Evolutionary conservation across 768 basidiomycete species (phyloP).

Genomic region (Tephrocybe rancida): DNA sequence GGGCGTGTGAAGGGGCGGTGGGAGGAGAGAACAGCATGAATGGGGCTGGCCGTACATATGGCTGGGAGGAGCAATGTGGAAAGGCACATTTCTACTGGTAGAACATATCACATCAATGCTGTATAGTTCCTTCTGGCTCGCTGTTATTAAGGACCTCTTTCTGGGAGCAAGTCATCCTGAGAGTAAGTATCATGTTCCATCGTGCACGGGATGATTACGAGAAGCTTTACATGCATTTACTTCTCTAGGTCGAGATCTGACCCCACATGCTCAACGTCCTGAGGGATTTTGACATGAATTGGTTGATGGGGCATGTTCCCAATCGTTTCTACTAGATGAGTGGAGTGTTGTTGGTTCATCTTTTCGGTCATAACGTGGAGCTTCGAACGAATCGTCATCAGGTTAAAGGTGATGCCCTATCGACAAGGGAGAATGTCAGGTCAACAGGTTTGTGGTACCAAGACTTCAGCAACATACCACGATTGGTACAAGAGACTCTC

Average conservation of each 20-base stretch:
- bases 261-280: slow-evolving; percentile 10
- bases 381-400: slow-evolving; percentile 10
- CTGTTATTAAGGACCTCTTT: too few relatives aligned
- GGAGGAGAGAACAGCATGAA: too few relatives aligned
- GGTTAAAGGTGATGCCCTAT: slow-evolving; percentile 13
- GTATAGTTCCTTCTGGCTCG: too few relatives aligned
- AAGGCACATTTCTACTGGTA: not conserved
- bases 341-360: not conserved
- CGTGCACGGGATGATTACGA: too few relatives aligned
- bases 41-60: not conserved
- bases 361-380: not conserved
- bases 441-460: not conserved
- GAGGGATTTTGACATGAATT: slow-evolving; percentile 9
- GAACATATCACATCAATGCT: too few relatives aligned
- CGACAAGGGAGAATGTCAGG: not conserved
- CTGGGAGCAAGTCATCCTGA: too few relatives aligned
- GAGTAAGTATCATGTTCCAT: too few relatives aligned
- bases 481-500: slow-evolving; percentile 9
- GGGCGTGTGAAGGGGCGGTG: too few relatives aligned
- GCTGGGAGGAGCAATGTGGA: not conserved
- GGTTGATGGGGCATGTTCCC: slow-evolving; percentile 6
- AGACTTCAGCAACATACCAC: slow-evolving; percentile 1
- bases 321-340: slow-evolving; percentile 8
- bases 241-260: too few relatives aligned
- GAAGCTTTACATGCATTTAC: too few relatives aligned